Evolutionary conservation across 306 rosid species (phyloP).

Genomic region (Geum urbanum): DNA sequence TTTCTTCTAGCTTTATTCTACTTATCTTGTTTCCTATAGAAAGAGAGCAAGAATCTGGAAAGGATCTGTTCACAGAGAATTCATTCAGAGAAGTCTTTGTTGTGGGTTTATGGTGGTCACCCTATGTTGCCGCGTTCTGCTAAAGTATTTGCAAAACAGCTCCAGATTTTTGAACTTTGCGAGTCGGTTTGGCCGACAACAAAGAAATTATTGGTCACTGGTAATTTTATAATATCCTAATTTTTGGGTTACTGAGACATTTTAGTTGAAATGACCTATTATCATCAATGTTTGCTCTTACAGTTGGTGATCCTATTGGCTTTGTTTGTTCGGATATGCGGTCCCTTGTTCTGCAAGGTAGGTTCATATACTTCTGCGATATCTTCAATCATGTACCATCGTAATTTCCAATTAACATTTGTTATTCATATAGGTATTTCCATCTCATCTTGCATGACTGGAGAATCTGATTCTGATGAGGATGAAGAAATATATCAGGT

Average conservation of each 20-base stretch:
- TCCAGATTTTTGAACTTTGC: constrained; percentile 44
- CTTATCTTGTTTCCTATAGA: constrained; percentile 30
- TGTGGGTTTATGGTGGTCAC: constrained; percentile 92
- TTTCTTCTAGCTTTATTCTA: constrained; percentile 7
- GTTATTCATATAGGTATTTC: constrained; percentile 48
- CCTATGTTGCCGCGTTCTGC: constrained; percentile 62
- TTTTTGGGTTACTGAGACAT: neutral
- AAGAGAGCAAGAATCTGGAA: constrained; percentile 43
- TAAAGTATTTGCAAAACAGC: constrained; percentile 50
- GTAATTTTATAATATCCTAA: constrained; percentile 30
- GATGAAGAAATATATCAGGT: constrained; percentile 57
- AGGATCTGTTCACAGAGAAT: constrained; percentile 28
- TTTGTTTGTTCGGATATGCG: constrained; percentile 49
- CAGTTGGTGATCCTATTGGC: constrained; percentile 32
- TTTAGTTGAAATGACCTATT: neutral
- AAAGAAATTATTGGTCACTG: constrained; percentile 35
- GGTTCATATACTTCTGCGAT: constrained; percentile 8
- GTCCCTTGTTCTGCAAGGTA: constrained; percentile 67
- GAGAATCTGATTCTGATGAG: constrained; percentile 37
- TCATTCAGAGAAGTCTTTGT: constrained; percentile 55
- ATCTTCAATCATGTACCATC: neutral
- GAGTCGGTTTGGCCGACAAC: constrained; percentile 63
- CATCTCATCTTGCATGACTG: constrained; percentile 47
- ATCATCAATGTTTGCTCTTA: constrained; percentile 5
- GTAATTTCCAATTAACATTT: neutral